phyloP scores from a whole-genome alignment of 345 rosid genomes.

The Pugionium dolabratum region DNA sequence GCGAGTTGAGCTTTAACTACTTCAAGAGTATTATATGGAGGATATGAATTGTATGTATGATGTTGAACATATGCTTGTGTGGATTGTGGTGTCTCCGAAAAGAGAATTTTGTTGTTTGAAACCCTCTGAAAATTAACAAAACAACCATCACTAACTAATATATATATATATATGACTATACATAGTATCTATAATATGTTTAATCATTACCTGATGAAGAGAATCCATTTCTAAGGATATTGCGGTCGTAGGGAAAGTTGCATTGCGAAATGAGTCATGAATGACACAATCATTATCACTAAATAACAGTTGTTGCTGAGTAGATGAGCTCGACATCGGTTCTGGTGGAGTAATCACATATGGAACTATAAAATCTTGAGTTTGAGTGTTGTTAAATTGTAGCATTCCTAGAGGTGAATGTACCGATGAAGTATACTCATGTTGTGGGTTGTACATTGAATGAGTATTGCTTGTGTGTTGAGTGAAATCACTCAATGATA shows the following conservation, averaged over 20 bases:
- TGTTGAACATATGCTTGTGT: conserved; percentile 1
- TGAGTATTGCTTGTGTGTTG: not conserved
- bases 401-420: not conserved
- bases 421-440: not conserved
- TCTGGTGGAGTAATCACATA: not conserved
- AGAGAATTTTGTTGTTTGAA: conserved; percentile 3
- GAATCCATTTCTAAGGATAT: not conserved
- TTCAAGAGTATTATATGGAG: conserved; percentile 35
- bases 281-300: not conserved
- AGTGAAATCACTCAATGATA: not conserved
- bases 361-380: conserved; percentile 16
- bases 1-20: conserved; percentile 6
- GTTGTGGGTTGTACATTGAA: conserved; percentile 10
- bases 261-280: not conserved
- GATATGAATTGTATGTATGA: conserved; percentile 18
- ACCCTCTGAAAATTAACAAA: conserved; percentile 1
- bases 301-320: conserved; percentile 10
- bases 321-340: not conserved
- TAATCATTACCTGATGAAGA: conserved; percentile 24
- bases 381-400: not conserved
- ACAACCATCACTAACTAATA: not conserved
- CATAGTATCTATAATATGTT: too few relatives aligned
- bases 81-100: not conserved
- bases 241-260: not conserved
- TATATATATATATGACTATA: not conserved